These are phyloP conservation scores for Kwoniella sp. DNA, from an alignment of 768 basidiomycete genomes.

Conservation along the genomic window DNA sequence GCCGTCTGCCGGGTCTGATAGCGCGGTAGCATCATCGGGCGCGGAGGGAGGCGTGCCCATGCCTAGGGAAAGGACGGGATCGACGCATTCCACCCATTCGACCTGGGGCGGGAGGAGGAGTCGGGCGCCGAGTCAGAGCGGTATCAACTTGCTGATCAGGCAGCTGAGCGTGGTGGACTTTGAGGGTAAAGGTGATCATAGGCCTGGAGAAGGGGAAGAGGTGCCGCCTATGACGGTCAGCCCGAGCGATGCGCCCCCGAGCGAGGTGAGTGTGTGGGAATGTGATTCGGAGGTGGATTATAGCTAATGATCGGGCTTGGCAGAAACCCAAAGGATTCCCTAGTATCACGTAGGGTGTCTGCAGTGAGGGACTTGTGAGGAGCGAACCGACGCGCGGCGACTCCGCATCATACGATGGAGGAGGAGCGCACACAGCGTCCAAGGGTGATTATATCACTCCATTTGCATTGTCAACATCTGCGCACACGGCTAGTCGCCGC, in stretches of 20 bases:
- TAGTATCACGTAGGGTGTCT: no score
- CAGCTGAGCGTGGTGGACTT: conserved; percentile 11
- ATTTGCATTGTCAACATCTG: no score
- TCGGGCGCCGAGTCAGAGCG: conserved; percentile 13
- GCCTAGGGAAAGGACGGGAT: background rate
- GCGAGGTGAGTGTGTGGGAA: conserved; percentile 21
- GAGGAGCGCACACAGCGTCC: no score
- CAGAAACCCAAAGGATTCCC: no score
- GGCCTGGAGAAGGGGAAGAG: conserved; percentile 6
- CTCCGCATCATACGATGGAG: no score
- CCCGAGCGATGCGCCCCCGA: conserved; percentile 39
- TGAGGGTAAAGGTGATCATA: background rate
- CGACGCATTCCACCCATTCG: no score
- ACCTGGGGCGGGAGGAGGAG: conserved; percentile 8
- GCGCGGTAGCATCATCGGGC: background rate
- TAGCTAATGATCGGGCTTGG: no score
- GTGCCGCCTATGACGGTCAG: conserved; percentile 39
- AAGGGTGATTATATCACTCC: no score
- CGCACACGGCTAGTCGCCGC: no score
- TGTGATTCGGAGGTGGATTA: no score
- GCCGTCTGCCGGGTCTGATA: conserved; percentile 3
- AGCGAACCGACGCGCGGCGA: no score
- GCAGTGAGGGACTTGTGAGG: no score
- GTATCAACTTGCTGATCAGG: conserved; percentile 10
- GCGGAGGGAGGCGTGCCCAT: background rate